phyloP scores from a whole-genome alignment of 1,139 yeast species.

The Nadsonia commutata region DNA sequence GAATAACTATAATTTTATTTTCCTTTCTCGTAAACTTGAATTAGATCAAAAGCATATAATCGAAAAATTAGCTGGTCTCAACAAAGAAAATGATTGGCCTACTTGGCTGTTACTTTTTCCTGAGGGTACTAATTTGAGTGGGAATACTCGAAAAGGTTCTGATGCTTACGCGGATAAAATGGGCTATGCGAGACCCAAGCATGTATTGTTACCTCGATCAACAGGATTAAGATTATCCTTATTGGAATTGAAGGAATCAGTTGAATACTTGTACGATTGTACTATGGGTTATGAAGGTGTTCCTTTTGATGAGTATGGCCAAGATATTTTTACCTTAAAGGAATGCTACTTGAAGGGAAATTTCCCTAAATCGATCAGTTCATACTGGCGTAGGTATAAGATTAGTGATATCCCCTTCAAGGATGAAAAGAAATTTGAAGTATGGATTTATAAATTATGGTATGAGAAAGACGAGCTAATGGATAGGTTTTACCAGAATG shows the following conservation, averaged over 20 bases:
- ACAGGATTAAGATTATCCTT: constrained; percentile 66
- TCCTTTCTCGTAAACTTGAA: constrained; percentile 75
- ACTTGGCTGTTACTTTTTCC: constrained; percentile 63
- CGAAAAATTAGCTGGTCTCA: constrained; percentile 39
- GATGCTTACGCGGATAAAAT: constrained; percentile 40
- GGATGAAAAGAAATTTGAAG: constrained; percentile 42
- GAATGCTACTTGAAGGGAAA: constrained; percentile 51
- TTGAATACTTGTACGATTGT: constrained; percentile 62
- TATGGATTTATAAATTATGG: constrained; percentile 74
- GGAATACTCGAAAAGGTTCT: constrained; percentile 46
- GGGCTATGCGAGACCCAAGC: constrained; percentile 31
- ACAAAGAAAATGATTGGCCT: constrained; percentile 24
- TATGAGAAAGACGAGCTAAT: constrained; percentile 57
- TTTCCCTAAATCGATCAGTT: constrained; percentile 53
- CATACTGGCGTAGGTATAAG: constrained; percentile 45
- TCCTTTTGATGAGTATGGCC: constrained; percentile 50
- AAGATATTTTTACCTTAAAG: constrained; percentile 53
- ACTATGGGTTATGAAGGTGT: constrained; percentile 76
- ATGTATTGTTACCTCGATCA: constrained; percentile 65
- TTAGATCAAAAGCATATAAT: constrained; percentile 49
- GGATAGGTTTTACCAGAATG: constrained; percentile 42
- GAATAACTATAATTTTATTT: constrained; percentile 65
- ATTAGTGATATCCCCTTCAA: constrained; percentile 53
- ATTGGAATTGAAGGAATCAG: constrained; percentile 40
- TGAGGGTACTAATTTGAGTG: constrained; percentile 83